These are phyloP conservation scores for Rhodosporidiobolus sp. DNA, from an alignment of 768 basidiomycete species.

Conservation along the genomic window DNA sequence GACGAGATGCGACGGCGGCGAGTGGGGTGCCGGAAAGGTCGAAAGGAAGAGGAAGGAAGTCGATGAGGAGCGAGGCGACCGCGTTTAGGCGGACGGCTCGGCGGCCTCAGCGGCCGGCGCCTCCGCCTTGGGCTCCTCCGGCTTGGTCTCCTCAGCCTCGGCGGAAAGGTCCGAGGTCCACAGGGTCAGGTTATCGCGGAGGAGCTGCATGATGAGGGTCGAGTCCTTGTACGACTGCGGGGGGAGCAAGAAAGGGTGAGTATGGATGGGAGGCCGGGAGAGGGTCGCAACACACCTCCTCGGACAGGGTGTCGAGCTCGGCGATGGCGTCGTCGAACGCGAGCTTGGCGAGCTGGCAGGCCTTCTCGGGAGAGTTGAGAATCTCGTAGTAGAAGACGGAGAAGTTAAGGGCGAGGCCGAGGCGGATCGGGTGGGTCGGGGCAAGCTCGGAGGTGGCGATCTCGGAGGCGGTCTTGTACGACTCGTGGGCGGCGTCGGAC, in stretches of 20 bases:
- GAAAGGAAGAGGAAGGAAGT: no score
- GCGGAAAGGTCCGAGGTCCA: slow-evolving; percentile 43
- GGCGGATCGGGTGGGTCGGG: slow-evolving; percentile 77
- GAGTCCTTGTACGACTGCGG: slow-evolving; percentile 10
- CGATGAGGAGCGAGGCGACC: no score
- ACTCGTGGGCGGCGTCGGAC: slow-evolving; percentile 93
- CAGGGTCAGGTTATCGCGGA: slow-evolving; percentile 87
- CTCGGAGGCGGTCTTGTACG: slow-evolving; percentile 92
- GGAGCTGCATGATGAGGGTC: slow-evolving; percentile 60
- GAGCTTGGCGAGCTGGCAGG: slow-evolving; percentile 96
- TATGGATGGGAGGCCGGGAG: slow-evolving; percentile 92
- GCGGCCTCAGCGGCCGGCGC: slow-evolving; percentile 8
- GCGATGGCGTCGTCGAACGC: slow-evolving; percentile 76
- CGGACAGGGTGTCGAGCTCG: slow-evolving; percentile 96
- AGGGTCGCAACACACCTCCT: slow-evolving; percentile 82
- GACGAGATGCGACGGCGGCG: no score
- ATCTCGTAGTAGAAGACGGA: slow-evolving; percentile 99
- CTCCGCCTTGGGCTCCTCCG: slow-evolving; percentile 28
- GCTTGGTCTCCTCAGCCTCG: slow-evolving; percentile 22
- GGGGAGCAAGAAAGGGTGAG: slow-evolving; percentile 57
- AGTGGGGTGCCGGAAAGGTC: no score
- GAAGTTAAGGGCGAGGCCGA: slow-evolving; percentile 98
- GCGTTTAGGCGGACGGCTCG: slow-evolving; percentile 2
- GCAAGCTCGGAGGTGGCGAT: slow-evolving; percentile 59
- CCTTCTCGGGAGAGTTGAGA: slow-evolving; percentile 95